Base-by-base conservation (phyloP, 768 basidiomycete species). In the Collybia mongolica region DNA sequence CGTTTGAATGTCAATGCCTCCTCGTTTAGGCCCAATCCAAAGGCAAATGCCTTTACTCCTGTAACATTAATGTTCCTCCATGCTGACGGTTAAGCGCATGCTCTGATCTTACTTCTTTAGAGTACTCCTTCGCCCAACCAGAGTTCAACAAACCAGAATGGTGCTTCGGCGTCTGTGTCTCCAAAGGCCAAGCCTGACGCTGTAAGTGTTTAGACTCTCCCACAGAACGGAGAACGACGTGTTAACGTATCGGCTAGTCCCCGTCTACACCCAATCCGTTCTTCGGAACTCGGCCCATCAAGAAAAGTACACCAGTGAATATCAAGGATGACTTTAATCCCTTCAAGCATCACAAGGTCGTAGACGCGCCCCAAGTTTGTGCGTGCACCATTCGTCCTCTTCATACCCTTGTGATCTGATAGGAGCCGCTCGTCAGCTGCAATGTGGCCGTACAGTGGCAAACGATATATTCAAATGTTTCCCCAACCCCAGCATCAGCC, bases 241-340 rank as follows among this genome's bases (percentile, higher is more conserved):
- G 15, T 39, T 48, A 43, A 36, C 44, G 60, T 47, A 55, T 44
- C 54, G 49, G 28, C 29, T 53, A 48, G 9, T 58, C 69, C n/a
- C 72, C 75, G 43, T 51, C 80, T 20, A 67, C 77, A 8, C 82
- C 84, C 26, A 91, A 97, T 62, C 87, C 92, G 15, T 98, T 98
- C 86, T 98, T 97, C 62, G 90, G 93, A 24, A 75, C 82, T 24
- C 86, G 88, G 29, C 65, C 74, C 17, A 80, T 84, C 65, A 93
- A 93, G 77, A 90, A 88, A 71, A 79, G 76, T 47, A 62, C 78
- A 2, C 76, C 82, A 19, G 87, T 95, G 29, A 88, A 92, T 63
- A 81, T 96, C 67, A 92, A 96, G 71, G 93, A 97, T 59, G 96
- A 98, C 64, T 99, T 99, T 65, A 97, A 95, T 66, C 94, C 96